These are phyloP conservation scores for Thermochaetoides thermophila DNA, from an alignment of 495 filamentous ascomycete genomes.

Conservation along the genomic window DNA sequence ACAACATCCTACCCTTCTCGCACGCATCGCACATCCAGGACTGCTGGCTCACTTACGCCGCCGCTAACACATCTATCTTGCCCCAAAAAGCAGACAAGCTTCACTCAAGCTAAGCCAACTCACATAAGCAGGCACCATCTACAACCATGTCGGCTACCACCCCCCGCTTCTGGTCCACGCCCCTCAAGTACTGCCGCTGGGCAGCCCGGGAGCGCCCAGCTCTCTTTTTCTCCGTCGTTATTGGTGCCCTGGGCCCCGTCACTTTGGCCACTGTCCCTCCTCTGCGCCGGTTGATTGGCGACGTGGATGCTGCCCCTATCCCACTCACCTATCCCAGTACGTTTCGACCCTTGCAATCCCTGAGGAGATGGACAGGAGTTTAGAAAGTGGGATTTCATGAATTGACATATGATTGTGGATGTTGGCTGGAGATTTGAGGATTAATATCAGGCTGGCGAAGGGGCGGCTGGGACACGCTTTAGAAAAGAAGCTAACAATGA, in stretches of 20 bases:
- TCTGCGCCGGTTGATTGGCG: slow-evolving; percentile 51
- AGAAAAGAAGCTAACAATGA: slow-evolving; percentile 1
- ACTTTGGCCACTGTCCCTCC: slow-evolving; percentile 53
- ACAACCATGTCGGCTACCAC: slow-evolving; percentile 44
- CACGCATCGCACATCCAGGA: too few species aligned
- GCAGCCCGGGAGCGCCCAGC: slow-evolving; percentile 74
- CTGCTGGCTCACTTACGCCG: too few species aligned
- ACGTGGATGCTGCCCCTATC: slow-evolving; percentile 51
- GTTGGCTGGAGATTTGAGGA: too few species aligned
- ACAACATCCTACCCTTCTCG: too few species aligned
- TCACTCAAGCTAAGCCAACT: too few species aligned
- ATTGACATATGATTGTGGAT: too few species aligned
- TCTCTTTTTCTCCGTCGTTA: slow-evolving; percentile 65
- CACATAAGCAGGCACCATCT: too few species aligned
- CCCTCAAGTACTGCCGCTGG: slow-evolving; percentile 75
- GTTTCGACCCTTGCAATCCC: too few species aligned
- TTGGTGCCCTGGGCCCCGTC: slow-evolving; percentile 60
- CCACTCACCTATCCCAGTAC: slow-evolving; percentile 87
- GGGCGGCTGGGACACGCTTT: not conserved
- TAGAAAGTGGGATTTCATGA: too few species aligned
- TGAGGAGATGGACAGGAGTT: not conserved
- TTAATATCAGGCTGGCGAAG: not conserved
- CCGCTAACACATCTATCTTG: too few species aligned
- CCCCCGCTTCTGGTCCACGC: slow-evolving; percentile 70
- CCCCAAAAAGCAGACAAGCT: too few species aligned